Evolutionary conservation across 2,329 filamentous ascomycete species (phyloP).

Genomic region (Beauveria sp.): DNA sequence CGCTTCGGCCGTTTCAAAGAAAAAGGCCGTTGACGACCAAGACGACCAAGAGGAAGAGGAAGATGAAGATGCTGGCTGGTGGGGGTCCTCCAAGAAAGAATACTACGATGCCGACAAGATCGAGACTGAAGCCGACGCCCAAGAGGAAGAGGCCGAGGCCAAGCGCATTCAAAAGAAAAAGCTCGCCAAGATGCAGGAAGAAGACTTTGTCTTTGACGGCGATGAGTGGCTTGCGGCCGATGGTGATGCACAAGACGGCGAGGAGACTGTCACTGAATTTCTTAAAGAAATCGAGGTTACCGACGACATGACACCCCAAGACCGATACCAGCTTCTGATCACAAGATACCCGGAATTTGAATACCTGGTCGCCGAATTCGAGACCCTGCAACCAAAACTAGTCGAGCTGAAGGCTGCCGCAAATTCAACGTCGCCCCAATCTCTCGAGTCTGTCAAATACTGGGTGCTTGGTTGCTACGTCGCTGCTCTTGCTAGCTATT

Average conservation of each 20-base stretch:
- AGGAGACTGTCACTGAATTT: conserved; percentile 72
- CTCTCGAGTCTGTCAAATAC: conserved; percentile 62
- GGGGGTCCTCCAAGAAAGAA: conserved; percentile 81
- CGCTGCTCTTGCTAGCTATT: conserved; percentile 84
- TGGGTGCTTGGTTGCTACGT: conserved; percentile 80
- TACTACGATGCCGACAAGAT: conserved; percentile 84
- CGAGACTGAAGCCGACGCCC: conserved; percentile 59
- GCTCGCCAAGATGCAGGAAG: conserved; percentile 77
- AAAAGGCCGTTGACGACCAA: conserved; percentile 35
- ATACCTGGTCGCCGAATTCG: conserved; percentile 71
- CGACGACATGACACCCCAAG: conserved; percentile 66
- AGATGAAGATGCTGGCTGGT: conserved; percentile 59
- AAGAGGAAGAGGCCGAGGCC: conserved; percentile 89
- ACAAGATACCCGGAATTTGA: conserved; percentile 89
- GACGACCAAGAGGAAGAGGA: conserved; percentile 43
- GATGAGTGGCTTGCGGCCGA: conserved; percentile 67
- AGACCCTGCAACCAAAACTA: conserved; percentile 61
- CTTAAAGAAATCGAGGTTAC: conserved; percentile 77
- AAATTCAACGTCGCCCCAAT: conserved; percentile 41
- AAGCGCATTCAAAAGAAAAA: conserved; percentile 86
- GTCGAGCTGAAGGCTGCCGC: conserved; percentile 50
- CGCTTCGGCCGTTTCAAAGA: conserved; percentile 18
- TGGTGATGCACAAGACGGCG: conserved; percentile 41
- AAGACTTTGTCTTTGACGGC: conserved; percentile 90
- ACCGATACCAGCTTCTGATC: conserved; percentile 67